Base-by-base conservation (phyloP, 2,329 filamentous ascomycete genomes). In the Ascochyta lentis region DNA sequence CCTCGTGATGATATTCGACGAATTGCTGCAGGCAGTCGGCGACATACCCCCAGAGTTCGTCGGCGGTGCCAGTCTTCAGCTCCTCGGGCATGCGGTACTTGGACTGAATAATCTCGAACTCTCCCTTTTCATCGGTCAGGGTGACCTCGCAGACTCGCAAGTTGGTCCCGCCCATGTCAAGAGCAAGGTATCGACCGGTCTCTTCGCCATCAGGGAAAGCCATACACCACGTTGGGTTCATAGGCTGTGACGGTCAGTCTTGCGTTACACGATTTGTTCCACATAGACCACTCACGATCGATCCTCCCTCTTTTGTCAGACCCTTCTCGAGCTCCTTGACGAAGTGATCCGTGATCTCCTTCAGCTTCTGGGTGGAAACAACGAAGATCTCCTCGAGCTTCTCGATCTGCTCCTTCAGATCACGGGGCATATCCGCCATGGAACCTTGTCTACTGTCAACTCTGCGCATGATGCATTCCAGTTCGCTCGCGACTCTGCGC, bases 141-240 rank as follows among this genome's bases (percentile, higher is more conserved):
- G 88, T 92, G 72, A 98, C 94, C 79, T 97, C 91, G 79, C 94
- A 98, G 64, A 98, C 92, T 74, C 94, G 90, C 57, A 98, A 80
- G 78, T 97, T 97, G 70, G 94, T 98, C 69, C 94, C 94, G 59
- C 94, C 94, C 90, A 98, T 96, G 73, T 98, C 94, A 49, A 98
- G 83, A 59, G 94, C 93, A 43, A 98, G 83, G 76, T 87, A 97
- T 24, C 89, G 94, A 60, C 94, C 94, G 3, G 87, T 90, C 78
- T 97, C 94, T 66, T 93, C 76, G 63, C 94, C 94, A 72, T 90
- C 89, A 35, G 94, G 94, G 76, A 91, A 93, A 45, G 86, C 87
- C 87, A 97, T 92, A 58, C 96, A 93, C 94, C 94, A 98, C 56
- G 94, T 97, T 55, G 94, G 90, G 78, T 96, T 97, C 94, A 98